Percentiles rank a stretch among this genome's conserved stretches.
phyloP scores from a whole-genome alignment of 306 rosid genomes.

The Rosa rugosa region DNA sequence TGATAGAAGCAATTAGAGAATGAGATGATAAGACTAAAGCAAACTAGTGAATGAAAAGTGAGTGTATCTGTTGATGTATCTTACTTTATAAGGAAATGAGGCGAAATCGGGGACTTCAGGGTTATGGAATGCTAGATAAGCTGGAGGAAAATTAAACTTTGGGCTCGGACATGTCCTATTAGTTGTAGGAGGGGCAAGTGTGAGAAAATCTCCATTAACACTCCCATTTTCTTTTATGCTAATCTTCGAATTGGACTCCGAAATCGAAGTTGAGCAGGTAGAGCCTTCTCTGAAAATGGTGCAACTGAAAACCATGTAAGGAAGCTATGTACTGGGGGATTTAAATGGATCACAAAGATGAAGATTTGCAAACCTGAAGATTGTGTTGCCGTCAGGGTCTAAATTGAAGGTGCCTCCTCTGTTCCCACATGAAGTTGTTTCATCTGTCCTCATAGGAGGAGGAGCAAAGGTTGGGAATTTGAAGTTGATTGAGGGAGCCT shows the following conservation, averaged over 20 bases:
- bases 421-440: slow-evolving; percentile 24
- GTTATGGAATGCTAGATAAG: slow-evolving; percentile 28
- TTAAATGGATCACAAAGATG: slow-evolving; percentile 5
- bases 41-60: not conserved
- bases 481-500: slow-evolving; percentile 37
- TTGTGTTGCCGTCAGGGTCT: slow-evolving; percentile 30
- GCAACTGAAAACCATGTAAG: slow-evolving; percentile 25
- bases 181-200: slow-evolving; percentile 54
- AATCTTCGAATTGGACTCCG: slow-evolving; percentile 38
- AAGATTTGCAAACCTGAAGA: slow-evolving; percentile 44
- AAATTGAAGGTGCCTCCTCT: slow-evolving; percentile 37
- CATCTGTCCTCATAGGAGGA: slow-evolving; percentile 42
- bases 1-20: slow-evolving; percentile 1
- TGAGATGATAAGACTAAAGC: not conserved
- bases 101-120: slow-evolving; percentile 30
- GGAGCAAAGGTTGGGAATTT: slow-evolving; percentile 39
- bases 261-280: slow-evolving; percentile 41
- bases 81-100: slow-evolving; percentile 41
- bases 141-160: slow-evolving; percentile 30
- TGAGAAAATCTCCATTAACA: slow-evolving; percentile 51
- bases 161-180: slow-evolving; percentile 35
- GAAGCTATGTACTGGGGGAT: slow-evolving; percentile 13
- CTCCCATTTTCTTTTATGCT: slow-evolving; percentile 35
- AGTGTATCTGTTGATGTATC: slow-evolving; percentile 10
- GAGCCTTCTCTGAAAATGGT: slow-evolving; percentile 48